Percentiles rank a stretch among this genome's conserved stretches.
Conservation (phyloP, 768 basidiomycete genomes). For the Polyporus arcularius region DNA sequence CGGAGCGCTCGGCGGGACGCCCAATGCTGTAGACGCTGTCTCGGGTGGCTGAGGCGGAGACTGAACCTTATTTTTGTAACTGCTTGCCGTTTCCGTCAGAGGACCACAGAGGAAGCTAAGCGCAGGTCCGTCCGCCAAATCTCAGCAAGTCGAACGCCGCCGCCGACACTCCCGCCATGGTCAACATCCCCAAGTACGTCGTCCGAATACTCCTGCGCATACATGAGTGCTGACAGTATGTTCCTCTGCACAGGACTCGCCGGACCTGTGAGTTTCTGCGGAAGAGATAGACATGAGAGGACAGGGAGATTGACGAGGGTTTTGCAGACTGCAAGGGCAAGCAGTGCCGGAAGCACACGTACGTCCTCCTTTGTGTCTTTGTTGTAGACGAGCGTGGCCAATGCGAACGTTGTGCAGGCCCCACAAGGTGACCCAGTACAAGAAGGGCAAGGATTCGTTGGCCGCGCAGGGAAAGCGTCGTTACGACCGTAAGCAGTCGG, state of each 20-base stretch:
- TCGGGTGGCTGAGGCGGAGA: slow-evolving; percentile 27
- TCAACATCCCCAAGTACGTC: slow-evolving; percentile 92
- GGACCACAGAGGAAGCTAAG: slow-evolving; percentile 10
- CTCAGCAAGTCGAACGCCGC: slow-evolving; percentile 25
- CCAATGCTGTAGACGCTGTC: too few species aligned
- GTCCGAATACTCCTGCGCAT: background rate
- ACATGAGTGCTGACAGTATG: slow-evolving; percentile 10
- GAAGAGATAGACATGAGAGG: background rate
- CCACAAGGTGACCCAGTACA: slow-evolving; percentile 99
- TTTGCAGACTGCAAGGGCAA: slow-evolving; percentile 90
- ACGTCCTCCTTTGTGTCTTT: slow-evolving; percentile 30
- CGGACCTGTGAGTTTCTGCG: slow-evolving; percentile 80
- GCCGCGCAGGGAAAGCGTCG: slow-evolving; percentile 99
- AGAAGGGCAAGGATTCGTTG: slow-evolving; percentile 99
- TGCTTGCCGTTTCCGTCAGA: slow-evolving; percentile 25
- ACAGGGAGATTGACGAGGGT: slow-evolving; percentile 20
- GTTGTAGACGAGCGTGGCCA: background rate
- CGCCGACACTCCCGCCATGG: slow-evolving; percentile 62
- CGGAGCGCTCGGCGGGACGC: too few species aligned
- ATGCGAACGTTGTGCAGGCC: slow-evolving; percentile 53
- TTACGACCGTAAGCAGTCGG: slow-evolving; percentile 98
- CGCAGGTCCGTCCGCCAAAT: slow-evolving; percentile 24
- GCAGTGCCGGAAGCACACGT: slow-evolving; percentile 97
- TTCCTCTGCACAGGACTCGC: slow-evolving; percentile 67
- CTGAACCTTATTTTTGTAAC: slow-evolving; percentile 28